These are phyloP conservation scores for Russula ochroleuca DNA, from an alignment of 768 basidiomycete species.

Conservation along the genomic window DNA sequence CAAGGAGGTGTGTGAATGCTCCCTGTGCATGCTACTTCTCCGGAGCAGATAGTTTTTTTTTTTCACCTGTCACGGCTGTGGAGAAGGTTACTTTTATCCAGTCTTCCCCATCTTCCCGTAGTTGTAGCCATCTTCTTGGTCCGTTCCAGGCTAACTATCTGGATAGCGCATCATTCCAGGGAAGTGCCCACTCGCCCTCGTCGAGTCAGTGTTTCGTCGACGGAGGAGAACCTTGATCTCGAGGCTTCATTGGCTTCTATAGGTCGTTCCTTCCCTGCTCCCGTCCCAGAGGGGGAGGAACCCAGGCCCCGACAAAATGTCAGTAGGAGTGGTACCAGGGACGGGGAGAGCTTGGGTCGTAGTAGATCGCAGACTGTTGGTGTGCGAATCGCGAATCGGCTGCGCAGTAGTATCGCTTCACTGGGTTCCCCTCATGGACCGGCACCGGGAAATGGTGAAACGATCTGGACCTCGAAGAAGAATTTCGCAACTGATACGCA, in stretches of 20 bases:
- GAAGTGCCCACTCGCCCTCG: slow-evolving; percentile 16
- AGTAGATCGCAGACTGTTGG: slow-evolving; percentile 23
- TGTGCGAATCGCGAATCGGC: slow-evolving; percentile 38
- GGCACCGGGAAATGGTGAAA: slow-evolving; percentile 36
- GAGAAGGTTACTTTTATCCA: background rate
- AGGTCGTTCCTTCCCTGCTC: slow-evolving; percentile 15
- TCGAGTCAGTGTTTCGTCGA: slow-evolving; percentile 27
- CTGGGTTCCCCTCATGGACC: slow-evolving; percentile 48
- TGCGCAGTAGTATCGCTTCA: slow-evolving; percentile 44
- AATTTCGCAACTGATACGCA: slow-evolving; percentile 82
- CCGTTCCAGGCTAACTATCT: slow-evolving; percentile 5
- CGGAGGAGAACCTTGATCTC: slow-evolving; percentile 30
- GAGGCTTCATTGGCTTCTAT: slow-evolving; percentile 31
- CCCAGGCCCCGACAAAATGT: slow-evolving; percentile 1
- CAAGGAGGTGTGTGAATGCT: slow-evolving; percentile 19
- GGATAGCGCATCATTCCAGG: slow-evolving; percentile 28
- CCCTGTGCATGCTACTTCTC: background rate
- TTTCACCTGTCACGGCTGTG: background rate
- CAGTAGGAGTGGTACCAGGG: background rate
- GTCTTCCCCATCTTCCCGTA: background rate
- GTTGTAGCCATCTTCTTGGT: background rate
- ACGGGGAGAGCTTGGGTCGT: slow-evolving; percentile 12
- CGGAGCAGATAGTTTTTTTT: background rate
- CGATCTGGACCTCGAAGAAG: slow-evolving; percentile 73
- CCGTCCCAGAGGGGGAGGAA: slow-evolving; percentile 26